A percentile compares a stretch with the other conserved stretches of the same genome.
Conservation (phyloP, 2,329 filamentous ascomycete genomes). For the Penicillium sp. region DNA sequence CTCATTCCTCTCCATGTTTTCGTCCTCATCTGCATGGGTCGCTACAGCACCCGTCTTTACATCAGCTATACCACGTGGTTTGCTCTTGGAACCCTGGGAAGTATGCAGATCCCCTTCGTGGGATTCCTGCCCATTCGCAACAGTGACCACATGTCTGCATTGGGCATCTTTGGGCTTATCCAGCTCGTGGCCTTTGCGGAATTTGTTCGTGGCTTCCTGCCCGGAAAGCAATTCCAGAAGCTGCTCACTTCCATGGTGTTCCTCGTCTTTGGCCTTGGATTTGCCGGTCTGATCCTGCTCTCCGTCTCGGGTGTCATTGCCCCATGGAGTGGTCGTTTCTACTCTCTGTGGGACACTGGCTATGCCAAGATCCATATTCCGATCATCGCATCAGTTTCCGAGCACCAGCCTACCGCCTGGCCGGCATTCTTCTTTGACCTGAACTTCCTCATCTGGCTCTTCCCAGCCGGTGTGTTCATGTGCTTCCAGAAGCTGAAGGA, state of each 20-base stretch:
- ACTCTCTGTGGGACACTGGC: slow-evolving; percentile 97
- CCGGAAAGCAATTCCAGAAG: slow-evolving; percentile 89
- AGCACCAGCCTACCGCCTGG: slow-evolving; percentile 98
- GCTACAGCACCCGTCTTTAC: slow-evolving; percentile 89
- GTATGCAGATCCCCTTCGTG: slow-evolving; percentile 99
- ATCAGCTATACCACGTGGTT: slow-evolving; percentile 99
- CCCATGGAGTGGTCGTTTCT: slow-evolving; percentile 97
- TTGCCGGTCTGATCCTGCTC: slow-evolving; percentile 70
- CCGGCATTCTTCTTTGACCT: slow-evolving; percentile 99
- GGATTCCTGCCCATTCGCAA: slow-evolving; percentile 94
- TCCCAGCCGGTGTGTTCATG: slow-evolving; percentile 96
- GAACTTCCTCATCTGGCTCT: slow-evolving; percentile 97
- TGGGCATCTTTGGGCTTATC: slow-evolving; percentile 91
- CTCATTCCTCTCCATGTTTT: slow-evolving; percentile 90
- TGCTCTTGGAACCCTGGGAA: slow-evolving; percentile 86
- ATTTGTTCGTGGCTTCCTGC: slow-evolving; percentile 80
- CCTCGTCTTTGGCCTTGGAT: slow-evolving; percentile 65
- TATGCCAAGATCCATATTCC: slow-evolving; percentile 99
- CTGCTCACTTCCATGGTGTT: slow-evolving; percentile 74
- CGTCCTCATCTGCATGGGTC: slow-evolving; percentile 91
- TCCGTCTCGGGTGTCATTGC: slow-evolving; percentile 89
- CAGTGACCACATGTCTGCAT: slow-evolving; percentile 96
- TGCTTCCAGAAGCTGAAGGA: slow-evolving; percentile 92
- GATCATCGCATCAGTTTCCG: slow-evolving; percentile 98
- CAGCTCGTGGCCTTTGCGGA: slow-evolving; percentile 91